Evolutionary conservation across 2,329 filamentous ascomycete species (phyloP).

Genomic region (Didymosphaeria variabile): DNA sequence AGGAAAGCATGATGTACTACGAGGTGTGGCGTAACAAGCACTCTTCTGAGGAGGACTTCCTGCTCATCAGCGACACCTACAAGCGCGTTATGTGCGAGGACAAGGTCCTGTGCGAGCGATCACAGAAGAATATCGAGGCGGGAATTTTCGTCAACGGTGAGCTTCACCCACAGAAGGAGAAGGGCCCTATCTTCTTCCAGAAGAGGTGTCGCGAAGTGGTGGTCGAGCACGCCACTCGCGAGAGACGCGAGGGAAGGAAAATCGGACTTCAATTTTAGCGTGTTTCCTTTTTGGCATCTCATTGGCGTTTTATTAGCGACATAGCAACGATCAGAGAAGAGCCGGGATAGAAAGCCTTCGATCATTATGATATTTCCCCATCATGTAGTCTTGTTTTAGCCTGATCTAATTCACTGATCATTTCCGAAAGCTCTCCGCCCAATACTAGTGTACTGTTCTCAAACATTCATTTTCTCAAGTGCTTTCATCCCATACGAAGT

Average conservation of each 20-base stretch:
- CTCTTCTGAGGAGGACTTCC: conserved; percentile 67
- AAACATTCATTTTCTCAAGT: too few species aligned
- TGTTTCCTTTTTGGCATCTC: not conserved
- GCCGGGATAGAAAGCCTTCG: not conserved
- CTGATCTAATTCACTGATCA: not conserved
- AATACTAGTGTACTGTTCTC: too few species aligned
- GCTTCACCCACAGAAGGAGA: conserved; percentile 68
- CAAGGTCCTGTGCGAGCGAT: conserved; percentile 67
- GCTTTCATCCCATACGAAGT: too few species aligned
- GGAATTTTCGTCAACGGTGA: conserved; percentile 71
- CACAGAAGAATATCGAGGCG: conserved; percentile 68
- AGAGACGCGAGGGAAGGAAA: conserved; percentile 56
- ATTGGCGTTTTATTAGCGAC: not conserved
- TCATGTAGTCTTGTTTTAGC: not conserved
- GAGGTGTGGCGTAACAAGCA: conserved; percentile 70
- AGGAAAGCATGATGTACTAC: conserved; percentile 66
- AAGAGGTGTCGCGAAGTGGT: conserved; percentile 60
- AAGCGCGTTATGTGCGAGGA: conserved; percentile 72
- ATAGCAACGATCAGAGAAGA: not conserved
- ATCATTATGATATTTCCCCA: not conserved
- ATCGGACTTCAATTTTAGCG: conserved; percentile 53
- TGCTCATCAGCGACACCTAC: conserved; percentile 67
- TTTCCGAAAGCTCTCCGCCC: not conserved
- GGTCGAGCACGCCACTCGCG: conserved; percentile 57
- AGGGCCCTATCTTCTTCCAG: conserved; percentile 67